phyloP scores from a whole-genome alignment of 768 basidiomycete genomes.

The Leucosporidium creatinivorum region DNA sequence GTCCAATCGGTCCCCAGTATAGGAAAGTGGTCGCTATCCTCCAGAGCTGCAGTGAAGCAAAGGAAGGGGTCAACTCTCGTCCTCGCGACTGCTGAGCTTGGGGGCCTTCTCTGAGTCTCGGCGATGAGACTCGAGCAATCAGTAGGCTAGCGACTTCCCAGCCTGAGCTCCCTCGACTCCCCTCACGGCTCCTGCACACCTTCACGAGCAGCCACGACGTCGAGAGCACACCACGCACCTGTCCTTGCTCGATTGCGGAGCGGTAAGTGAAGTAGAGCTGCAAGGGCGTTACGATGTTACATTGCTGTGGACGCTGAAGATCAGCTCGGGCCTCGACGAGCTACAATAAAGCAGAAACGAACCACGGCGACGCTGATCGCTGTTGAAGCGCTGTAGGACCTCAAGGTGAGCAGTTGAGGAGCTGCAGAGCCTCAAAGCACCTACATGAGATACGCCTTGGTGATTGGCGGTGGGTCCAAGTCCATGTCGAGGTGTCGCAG shows the following conservation, averaged over 20 bases:
- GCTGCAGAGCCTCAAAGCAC: background rate
- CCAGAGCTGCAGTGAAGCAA: slow-evolving; percentile 59
- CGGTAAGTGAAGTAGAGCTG: slow-evolving; percentile 39
- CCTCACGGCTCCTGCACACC: background rate
- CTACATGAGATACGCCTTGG: slow-evolving; percentile 34
- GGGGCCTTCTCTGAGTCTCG: too few relatives aligned
- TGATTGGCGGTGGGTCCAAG: slow-evolving; percentile 32
- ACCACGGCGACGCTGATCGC: slow-evolving; percentile 32
- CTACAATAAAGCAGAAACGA: background rate
- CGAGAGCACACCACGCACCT: slow-evolving; percentile 25
- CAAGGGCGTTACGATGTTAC: slow-evolving; percentile 34
- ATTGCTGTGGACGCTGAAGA: slow-evolving; percentile 26
- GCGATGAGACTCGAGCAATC: too few relatives aligned
- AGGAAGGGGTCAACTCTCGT: background rate
- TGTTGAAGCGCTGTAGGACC: slow-evolving; percentile 26
- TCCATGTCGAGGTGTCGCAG: slow-evolving; percentile 16
- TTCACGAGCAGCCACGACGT: slow-evolving; percentile 9
- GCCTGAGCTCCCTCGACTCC: too few relatives aligned
- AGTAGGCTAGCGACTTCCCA: too few relatives aligned
- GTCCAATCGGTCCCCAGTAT: slow-evolving; percentile 85
- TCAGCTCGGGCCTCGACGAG: background rate
- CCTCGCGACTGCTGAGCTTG: too few relatives aligned
- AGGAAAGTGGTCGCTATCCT: slow-evolving; percentile 83
- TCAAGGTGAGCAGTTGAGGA: background rate
- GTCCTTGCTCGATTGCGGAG: slow-evolving; percentile 30